These are phyloP conservation scores for Amanita brunnescens DNA, from an alignment of 768 basidiomycete genomes.

Conservation along the genomic window DNA sequence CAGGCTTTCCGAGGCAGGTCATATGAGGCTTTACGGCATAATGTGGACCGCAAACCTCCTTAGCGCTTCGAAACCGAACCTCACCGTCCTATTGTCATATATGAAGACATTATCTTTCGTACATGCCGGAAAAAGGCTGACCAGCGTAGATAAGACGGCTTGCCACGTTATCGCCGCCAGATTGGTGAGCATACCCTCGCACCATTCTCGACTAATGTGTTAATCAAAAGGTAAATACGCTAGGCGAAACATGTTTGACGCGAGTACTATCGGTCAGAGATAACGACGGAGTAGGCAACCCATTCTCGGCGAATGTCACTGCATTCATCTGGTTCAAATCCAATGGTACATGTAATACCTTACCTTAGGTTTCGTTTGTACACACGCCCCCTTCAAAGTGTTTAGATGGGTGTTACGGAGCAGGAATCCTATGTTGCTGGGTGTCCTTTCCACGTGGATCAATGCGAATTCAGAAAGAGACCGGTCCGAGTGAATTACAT, in stretches of 20 bases:
- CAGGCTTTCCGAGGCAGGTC: not conserved
- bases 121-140: not conserved
- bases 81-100: not conserved
- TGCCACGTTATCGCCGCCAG: not conserved
- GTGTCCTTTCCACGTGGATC: no score
- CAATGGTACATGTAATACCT: no score
- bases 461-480: no score
- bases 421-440: no score
- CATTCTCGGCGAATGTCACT: no score
- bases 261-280: no score
- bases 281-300: no score
- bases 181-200: not conserved
- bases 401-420: no score
- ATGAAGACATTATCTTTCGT: not conserved
- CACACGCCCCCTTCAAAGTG: no score
- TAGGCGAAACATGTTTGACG: not conserved
- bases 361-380: no score
- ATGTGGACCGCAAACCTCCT: not conserved
- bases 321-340: no score
- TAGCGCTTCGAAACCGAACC: not conserved
- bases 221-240: not conserved
- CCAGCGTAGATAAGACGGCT: not conserved
- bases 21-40: not conserved
- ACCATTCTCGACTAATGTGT: not conserved
- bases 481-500: no score